Percentiles rank a stretch among this genome's conserved stretches.
These are phyloP conservation scores for Paraphoma chrysanthemicola DNA, from an alignment of 2,329 filamentous ascomycete genomes.

Conservation along the genomic window DNA sequence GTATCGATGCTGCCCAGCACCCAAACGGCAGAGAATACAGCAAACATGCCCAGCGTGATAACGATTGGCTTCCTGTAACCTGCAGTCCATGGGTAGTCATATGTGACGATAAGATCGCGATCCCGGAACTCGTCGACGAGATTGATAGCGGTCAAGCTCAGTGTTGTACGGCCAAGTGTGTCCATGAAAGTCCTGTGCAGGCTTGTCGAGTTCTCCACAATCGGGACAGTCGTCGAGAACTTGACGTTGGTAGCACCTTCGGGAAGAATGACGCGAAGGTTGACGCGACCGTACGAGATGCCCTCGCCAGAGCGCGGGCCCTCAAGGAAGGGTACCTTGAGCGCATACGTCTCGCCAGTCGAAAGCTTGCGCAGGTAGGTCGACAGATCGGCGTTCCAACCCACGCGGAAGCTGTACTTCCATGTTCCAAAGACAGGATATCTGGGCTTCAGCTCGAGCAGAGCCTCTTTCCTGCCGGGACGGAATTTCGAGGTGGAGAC, in stretches of 20 bases:
- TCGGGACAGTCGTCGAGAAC: constrained; percentile 76
- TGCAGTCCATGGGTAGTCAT: constrained; percentile 79
- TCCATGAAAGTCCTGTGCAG: constrained; percentile 93
- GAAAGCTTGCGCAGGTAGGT: constrained; percentile 73
- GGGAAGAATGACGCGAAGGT: constrained; percentile 83
- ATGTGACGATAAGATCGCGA: constrained; percentile 82
- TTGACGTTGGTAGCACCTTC: constrained; percentile 89
- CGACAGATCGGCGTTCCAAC: constrained; percentile 89
- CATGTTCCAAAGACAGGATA: constrained; percentile 97
- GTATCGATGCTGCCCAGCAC: constrained; percentile 79
- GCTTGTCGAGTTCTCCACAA: constrained; percentile 66
- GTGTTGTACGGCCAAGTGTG: constrained; percentile 83
- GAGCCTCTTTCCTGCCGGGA: constrained; percentile 75
- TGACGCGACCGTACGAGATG: constrained; percentile 81
- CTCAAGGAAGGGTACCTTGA: constrained; percentile 92
- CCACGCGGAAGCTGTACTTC: constrained; percentile 97
- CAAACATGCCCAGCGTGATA: constrained; percentile 74
- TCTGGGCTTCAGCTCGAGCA: constrained; percentile 87
- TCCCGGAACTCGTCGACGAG: constrained; percentile 90
- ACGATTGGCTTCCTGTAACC: constrained; percentile 86
- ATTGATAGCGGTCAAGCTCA: constrained; percentile 82
- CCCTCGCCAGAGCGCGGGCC: constrained; percentile 87
- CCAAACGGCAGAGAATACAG: constrained; percentile 79
- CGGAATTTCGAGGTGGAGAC: constrained; percentile 93
- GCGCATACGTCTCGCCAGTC: constrained; percentile 73